phyloP scores from a whole-genome alignment of 371 early-diverging fungal species.

The Zychaea mexicana region DNA sequence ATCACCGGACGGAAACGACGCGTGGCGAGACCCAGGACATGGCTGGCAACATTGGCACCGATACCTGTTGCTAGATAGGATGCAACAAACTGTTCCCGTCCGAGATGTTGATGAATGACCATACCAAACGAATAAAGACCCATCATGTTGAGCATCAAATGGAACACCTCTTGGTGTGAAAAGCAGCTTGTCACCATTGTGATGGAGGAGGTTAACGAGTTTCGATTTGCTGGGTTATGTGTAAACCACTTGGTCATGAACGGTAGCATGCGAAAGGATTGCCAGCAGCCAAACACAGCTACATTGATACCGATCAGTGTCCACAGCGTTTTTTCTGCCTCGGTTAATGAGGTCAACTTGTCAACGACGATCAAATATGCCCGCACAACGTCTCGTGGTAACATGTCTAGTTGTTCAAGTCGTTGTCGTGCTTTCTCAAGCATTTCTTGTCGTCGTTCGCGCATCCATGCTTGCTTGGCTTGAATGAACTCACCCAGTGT shows the following conservation, averaged over 20 bases:
- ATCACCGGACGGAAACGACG: constrained; percentile 49
- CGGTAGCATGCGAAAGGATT: constrained; percentile 55
- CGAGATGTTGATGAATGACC: constrained; percentile 47
- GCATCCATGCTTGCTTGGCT: constrained; percentile 12
- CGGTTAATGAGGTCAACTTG: constrained; percentile 41
- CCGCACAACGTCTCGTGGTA: constrained; percentile 52
- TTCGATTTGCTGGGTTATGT: constrained; percentile 57
- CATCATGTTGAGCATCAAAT: constrained; percentile 71
- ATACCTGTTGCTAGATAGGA: constrained; percentile 73
- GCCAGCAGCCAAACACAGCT: constrained; percentile 74
- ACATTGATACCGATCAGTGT: constrained; percentile 69
- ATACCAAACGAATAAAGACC: constrained; percentile 67
- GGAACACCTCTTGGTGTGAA: constrained; percentile 65
- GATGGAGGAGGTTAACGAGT: constrained; percentile 57
- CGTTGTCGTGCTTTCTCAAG: constrained; percentile 23
- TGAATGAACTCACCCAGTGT: constrained; percentile 9
- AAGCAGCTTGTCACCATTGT: constrained; percentile 74
- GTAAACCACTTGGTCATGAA: constrained; percentile 74
- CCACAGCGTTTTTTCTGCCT: constrained; percentile 57
- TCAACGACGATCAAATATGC: constrained; percentile 41
- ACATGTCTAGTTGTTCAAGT: constrained; percentile 8
- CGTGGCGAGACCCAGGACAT: constrained; percentile 51
- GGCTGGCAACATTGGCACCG: constrained; percentile 65
- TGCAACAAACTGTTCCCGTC: constrained; percentile 75
- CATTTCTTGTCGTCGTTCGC: constrained; percentile 10